These are phyloP conservation scores for Teratosphaeria destructans DNA, from an alignment of 2,329 filamentous ascomycete genomes.

Conservation along the genomic window DNA sequence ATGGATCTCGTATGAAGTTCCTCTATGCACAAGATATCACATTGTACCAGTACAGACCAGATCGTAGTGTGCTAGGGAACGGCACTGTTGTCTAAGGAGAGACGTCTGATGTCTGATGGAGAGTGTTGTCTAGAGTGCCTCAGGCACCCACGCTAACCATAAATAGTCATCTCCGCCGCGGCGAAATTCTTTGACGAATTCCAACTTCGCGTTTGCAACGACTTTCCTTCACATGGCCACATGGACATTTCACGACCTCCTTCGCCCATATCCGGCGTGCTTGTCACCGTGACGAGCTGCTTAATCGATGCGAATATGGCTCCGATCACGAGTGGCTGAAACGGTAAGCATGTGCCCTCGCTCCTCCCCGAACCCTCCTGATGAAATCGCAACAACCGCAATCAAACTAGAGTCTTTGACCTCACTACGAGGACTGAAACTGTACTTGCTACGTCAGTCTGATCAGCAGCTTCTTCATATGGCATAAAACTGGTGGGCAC, in stretches of 20 bases:
- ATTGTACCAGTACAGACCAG: no score
- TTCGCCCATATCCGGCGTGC: not conserved
- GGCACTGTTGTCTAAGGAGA: not conserved
- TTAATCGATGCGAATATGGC: not conserved
- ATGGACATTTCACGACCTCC: not conserved
- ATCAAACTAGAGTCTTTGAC: conserved; percentile 9
- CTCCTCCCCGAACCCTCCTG: not conserved
- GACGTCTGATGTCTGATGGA: not conserved
- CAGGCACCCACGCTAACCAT: not conserved
- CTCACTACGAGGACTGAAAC: conserved; percentile 5
- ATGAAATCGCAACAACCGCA: conserved; percentile 6
- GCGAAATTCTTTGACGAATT: not conserved
- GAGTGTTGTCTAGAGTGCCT: not conserved
- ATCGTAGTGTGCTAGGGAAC: not conserved
- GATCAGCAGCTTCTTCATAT: not conserved
- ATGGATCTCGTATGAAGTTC: no score
- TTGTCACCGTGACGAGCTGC: not conserved
- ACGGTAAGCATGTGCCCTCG: not conserved
- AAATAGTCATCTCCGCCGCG: not conserved
- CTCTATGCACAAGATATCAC: no score
- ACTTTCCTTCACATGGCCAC: not conserved
- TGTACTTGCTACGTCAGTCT: conserved; percentile 8
- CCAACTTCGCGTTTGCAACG: not conserved
- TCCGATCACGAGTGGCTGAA: not conserved
- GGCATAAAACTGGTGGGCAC: not conserved